These are phyloP conservation scores for Cyberlindnera suaveolens DNA, from an alignment of 805 yeast genomes.

Conservation along the genomic window DNA sequence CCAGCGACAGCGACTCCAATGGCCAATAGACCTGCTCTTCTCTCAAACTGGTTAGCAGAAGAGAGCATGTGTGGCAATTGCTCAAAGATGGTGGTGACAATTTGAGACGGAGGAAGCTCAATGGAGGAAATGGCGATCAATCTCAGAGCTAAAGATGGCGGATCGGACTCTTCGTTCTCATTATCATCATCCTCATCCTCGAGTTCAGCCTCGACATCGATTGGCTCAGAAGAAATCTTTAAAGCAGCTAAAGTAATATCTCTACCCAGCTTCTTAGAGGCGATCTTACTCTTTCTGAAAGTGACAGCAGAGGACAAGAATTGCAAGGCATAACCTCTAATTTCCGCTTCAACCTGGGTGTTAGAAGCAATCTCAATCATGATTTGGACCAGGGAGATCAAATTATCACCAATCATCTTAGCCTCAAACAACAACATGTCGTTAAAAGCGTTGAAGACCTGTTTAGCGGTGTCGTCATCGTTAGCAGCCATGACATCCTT, in stretches of 20 bases:
- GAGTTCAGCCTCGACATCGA: constrained; percentile 68
- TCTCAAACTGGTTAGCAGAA: constrained; percentile 64
- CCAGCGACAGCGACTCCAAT: constrained; percentile 83
- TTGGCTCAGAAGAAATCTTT: constrained; percentile 75
- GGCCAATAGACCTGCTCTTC: constrained; percentile 82
- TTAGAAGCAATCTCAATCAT: constrained; percentile 72
- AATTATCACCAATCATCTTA: constrained; percentile 69
- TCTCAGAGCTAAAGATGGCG: constrained; percentile 72
- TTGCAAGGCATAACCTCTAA: constrained; percentile 76
- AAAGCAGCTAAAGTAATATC: constrained; percentile 68
- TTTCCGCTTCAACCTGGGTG: constrained; percentile 66
- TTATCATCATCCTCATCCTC: constrained; percentile 82
- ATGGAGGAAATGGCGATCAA: constrained; percentile 71
- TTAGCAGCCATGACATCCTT: constrained; percentile 63
- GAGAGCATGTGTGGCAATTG: constrained; percentile 50
- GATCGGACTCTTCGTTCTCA: constrained; percentile 87
- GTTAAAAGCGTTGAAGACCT: constrained; percentile 80
- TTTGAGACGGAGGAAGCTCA: constrained; percentile 90
- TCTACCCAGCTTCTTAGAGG: constrained; percentile 79
- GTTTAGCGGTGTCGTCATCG: constrained; percentile 67
- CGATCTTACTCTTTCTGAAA: constrained; percentile 74
- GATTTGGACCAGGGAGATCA: constrained; percentile 62
- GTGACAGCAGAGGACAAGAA: constrained; percentile 75
- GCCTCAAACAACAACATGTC: constrained; percentile 72
- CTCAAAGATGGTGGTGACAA: constrained; percentile 71